Evolutionary conservation across 2,329 filamentous ascomycete genomes (phyloP), one percentile per base, ranked within the genome.

Genomic region (Neurospora crassa): DNA sequence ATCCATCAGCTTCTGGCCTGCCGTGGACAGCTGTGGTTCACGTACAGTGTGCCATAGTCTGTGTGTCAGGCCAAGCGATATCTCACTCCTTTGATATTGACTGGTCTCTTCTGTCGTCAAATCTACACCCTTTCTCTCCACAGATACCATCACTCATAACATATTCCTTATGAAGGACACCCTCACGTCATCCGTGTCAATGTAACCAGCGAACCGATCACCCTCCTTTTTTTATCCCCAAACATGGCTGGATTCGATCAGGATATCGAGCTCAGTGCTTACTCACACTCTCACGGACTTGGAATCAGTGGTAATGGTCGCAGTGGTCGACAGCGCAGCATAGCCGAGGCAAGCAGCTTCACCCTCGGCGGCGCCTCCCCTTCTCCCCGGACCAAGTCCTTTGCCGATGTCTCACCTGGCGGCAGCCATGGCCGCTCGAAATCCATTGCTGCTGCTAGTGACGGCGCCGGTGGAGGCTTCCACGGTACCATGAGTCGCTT

Each of bases 241-340:
- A 34, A 24, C 71, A 71, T 41, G n/a, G 74, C 75, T 72, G 59
- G 69, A 5, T 43, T 69, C 69, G 72, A 74, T 68, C 69, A 70
- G 70, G 75, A 76, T 69, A 75, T 77, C 69, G 75, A 77, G 72
- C 70, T 77, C 71, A 73, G 74, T 71, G 72, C 53, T 63, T 63
- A 63, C 29, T 63, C 53, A 63, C 53, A n/a, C 16, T 3, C 53
- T 63, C 53, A 63, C 53, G 53, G 53, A 11, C 53, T 63, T 29
- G 53, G 53, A 63, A 63, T 63, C 24, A 63, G 53, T 37, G 29
- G 53, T 29, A 63, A 63, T 63, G 53, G 29, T 8, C 14, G 53
- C 68, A 69, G 71, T 77, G 40, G 70, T 43, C 71, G 70, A 47
- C 59, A 68, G 34, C 71, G 67, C 18, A 76, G 74, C 70, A 42